phyloP scores from a whole-genome alignment of 306 rosid genomes.

The Cicer judaicum region DNA sequence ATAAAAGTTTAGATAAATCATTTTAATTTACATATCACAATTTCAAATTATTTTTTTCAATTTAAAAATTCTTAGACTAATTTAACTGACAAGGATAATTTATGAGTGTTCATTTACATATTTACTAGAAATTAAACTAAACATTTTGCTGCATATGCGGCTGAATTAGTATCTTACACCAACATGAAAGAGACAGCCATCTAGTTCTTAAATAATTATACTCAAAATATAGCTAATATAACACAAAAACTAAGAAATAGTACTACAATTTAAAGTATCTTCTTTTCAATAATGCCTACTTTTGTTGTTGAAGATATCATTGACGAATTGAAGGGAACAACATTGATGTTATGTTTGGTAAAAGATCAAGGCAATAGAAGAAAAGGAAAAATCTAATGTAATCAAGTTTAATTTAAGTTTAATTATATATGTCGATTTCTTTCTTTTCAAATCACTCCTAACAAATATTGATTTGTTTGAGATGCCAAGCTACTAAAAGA shows the following conservation, averaged over 20 bases:
- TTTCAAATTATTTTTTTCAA: too few species aligned
- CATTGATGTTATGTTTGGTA: slow-evolving; percentile 42
- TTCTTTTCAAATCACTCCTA: slow-evolving; percentile 38
- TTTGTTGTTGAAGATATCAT: slow-evolving; percentile 32
- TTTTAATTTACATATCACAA: too few species aligned
- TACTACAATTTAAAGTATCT: background rate
- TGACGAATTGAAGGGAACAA: slow-evolving; percentile 37
- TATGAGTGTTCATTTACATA: too few species aligned
- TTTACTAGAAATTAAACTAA: background rate
- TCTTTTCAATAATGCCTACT: background rate
- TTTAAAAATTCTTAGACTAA: too few species aligned
- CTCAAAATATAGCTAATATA: too few species aligned
- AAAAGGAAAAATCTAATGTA: background rate
- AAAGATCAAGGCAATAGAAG: slow-evolving; percentile 11
- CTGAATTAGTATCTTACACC: slow-evolving; percentile 38
- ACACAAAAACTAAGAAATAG: too few species aligned
- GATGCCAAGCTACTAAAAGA: too few species aligned
- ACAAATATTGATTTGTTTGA: slow-evolving; percentile 27
- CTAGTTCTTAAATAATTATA: too few species aligned
- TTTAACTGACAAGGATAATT: too few species aligned
- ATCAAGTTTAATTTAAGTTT: background rate
- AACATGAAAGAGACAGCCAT: slow-evolving; percentile 34
- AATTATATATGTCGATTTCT: slow-evolving; percentile 18
- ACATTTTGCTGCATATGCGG: slow-evolving; percentile 2
- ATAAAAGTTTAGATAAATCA: too few species aligned